phyloP scores from a whole-genome alignment of 192 early-diverging fungal species.

The Dissophora globulifera region DNA sequence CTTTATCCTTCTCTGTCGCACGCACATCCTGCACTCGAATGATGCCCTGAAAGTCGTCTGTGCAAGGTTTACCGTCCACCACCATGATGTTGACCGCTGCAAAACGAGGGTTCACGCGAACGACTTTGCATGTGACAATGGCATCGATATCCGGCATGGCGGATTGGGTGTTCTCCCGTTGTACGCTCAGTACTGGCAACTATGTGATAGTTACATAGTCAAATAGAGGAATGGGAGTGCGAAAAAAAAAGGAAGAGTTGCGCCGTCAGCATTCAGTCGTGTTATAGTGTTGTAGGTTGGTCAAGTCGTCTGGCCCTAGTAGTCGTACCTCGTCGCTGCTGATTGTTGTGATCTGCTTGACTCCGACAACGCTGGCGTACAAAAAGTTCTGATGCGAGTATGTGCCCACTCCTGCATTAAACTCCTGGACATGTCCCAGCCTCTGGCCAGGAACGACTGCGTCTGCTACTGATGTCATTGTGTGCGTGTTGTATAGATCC shows the following conservation, averaged over 20 bases:
- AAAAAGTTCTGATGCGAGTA: slow-evolving; percentile 76
- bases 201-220: slow-evolving; percentile 6
- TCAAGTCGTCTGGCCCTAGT: no score
- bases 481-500: slow-evolving; percentile 6
- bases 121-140: slow-evolving; percentile 83
- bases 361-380: slow-evolving; percentile 71
- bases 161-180: slow-evolving; percentile 71
- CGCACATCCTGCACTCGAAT: slow-evolving; percentile 95
- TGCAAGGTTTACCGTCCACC: slow-evolving; percentile 79
- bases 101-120: slow-evolving; percentile 88
- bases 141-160: slow-evolving; percentile 81
- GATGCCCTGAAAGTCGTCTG: slow-evolving; percentile 90
- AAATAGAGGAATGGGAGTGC: no score
- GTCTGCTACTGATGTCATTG: slow-evolving; percentile 44
- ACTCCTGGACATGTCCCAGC: slow-evolving; percentile 75
- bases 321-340: slow-evolving; percentile 41
- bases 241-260: no score
- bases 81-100: slow-evolving; percentile 94
- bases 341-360: slow-evolving; percentile 41
- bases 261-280: no score
- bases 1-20: slow-evolving; percentile 93
- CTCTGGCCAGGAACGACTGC: slow-evolving; percentile 83
- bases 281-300: no score
- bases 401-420: slow-evolving; percentile 73
- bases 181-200: slow-evolving; percentile 65